A percentile compares a stretch with the other conserved stretches of the same genome.
phyloP scores from a whole-genome alignment of 2,329 filamentous ascomycete species.

The Trichoderma arundinaceum region DNA sequence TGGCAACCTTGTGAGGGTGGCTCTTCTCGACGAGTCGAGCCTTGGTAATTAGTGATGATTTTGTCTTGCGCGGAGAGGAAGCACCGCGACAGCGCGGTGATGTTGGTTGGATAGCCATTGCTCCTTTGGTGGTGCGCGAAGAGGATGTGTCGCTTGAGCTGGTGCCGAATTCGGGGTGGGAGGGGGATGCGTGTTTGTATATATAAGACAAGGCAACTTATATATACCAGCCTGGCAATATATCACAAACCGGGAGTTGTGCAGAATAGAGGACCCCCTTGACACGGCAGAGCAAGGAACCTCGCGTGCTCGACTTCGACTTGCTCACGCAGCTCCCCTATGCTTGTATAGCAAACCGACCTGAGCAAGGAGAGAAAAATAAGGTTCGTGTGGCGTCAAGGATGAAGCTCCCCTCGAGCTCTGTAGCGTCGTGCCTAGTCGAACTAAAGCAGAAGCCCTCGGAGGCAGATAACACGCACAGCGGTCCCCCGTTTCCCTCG shows the following conservation, averaged over 20 bases:
- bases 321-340: too few relatives aligned
- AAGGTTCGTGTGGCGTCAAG: constrained; percentile 26
- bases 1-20: background rate
- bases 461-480: background rate
- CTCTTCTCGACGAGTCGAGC: constrained; percentile 4
- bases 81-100: background rate
- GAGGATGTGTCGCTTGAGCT: background rate
- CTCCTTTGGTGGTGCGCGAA: background rate
- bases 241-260: background rate
- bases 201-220: constrained; percentile 1
- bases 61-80: constrained; percentile 3
- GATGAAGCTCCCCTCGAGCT: constrained; percentile 21
- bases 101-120: constrained; percentile 25
- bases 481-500: background rate
- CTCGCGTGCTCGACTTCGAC: background rate
- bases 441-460: background rate
- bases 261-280: constrained; percentile 4
- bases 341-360: background rate
- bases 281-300: constrained; percentile 13
- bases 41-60: background rate
- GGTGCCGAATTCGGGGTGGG: background rate
- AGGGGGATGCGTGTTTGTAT: background rate
- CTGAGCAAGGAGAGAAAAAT: constrained; percentile 4
- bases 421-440: constrained; percentile 15
- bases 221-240: background rate